A percentile compares a stretch with the other conserved stretches of the same genome.
These are phyloP conservation scores for Clonostachys sp. DNA, from an alignment of 2,329 filamentous ascomycete genomes.

Conservation along the genomic window DNA sequence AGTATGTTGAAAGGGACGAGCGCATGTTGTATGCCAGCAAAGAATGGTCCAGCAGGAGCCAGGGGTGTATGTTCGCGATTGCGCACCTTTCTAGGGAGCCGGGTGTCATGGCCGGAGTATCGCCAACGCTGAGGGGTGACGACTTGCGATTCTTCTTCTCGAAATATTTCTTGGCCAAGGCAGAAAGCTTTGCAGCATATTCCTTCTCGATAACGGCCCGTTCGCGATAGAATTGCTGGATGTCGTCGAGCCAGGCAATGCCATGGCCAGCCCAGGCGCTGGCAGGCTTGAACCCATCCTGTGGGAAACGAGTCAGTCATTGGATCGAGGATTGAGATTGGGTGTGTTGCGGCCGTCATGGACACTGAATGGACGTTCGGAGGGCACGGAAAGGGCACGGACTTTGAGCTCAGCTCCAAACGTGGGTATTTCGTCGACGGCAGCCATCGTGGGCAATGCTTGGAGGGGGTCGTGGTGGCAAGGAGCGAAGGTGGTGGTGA, in stretches of 20 bases:
- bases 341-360: no score
- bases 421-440: conserved; percentile 76
- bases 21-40: neutral
- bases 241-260: conserved; percentile 92
- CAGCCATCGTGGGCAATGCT: conserved; percentile 55
- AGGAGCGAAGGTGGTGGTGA: neutral
- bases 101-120: conserved; percentile 87
- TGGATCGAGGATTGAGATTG: no score
- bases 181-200: conserved; percentile 83
- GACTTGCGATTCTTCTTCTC: conserved; percentile 94
- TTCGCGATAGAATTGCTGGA: conserved; percentile 96
- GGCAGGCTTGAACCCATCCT: conserved; percentile 97
- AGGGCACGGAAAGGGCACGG: conserved; percentile 15
- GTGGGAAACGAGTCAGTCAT: neutral
- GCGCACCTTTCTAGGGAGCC: conserved; percentile 82
- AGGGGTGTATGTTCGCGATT: neutral
- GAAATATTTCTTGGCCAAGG: conserved; percentile 91
- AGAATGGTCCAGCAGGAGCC: neutral
- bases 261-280: conserved; percentile 88
- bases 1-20: conserved; percentile 3
- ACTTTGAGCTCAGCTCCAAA: conserved; percentile 96
- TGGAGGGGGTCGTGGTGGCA: neutral
- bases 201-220: conserved; percentile 93
- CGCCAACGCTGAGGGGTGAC: conserved; percentile 84
- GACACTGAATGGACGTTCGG: no score